A percentile compares a stretch with the other conserved stretches of the same genome.
phyloP scores from a whole-genome alignment of 306 rosid genomes.

The Quercus robur region DNA sequence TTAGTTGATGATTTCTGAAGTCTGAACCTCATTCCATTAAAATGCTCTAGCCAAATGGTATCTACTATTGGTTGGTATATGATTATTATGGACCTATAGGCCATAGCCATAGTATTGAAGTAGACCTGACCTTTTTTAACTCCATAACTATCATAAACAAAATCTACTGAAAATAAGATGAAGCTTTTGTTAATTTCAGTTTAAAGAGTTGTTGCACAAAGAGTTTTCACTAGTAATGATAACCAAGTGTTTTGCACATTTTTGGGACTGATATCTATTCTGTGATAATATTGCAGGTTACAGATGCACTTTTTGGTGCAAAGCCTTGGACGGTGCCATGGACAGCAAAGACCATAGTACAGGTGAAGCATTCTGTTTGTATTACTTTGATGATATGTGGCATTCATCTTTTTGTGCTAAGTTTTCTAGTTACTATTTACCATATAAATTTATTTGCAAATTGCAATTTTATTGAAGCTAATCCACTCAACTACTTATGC shows the following conservation, averaged over 20 bases:
- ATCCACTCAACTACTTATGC: not conserved
- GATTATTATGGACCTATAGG: not conserved
- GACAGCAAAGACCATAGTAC: slow-evolving; percentile 50
- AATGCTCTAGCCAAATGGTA: not conserved
- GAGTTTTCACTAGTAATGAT: not conserved
- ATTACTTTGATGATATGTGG: slow-evolving; percentile 1
- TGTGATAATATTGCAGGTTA: slow-evolving; percentile 32
- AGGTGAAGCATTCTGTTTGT: slow-evolving; percentile 39
- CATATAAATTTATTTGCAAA: not conserved
- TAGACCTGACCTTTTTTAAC: not conserved
- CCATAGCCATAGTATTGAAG: not conserved
- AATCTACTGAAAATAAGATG: not conserved
- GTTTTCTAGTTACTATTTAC: not conserved
- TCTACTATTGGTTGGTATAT: not conserved
- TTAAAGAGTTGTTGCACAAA: not conserved
- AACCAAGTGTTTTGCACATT: not conserved
- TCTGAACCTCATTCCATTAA: not conserved
- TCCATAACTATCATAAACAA: not conserved
- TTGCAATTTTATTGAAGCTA: not conserved
- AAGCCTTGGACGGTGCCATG: slow-evolving; percentile 61
- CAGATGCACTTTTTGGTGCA: slow-evolving; percentile 22
- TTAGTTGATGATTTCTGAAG: not conserved
- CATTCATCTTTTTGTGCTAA: not conserved
- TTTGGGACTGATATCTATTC: not conserved
- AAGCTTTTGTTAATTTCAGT: not conserved